Conservation (phyloP, 2,329 filamentous ascomycete genomes). For the Apiospora marii region DNA sequence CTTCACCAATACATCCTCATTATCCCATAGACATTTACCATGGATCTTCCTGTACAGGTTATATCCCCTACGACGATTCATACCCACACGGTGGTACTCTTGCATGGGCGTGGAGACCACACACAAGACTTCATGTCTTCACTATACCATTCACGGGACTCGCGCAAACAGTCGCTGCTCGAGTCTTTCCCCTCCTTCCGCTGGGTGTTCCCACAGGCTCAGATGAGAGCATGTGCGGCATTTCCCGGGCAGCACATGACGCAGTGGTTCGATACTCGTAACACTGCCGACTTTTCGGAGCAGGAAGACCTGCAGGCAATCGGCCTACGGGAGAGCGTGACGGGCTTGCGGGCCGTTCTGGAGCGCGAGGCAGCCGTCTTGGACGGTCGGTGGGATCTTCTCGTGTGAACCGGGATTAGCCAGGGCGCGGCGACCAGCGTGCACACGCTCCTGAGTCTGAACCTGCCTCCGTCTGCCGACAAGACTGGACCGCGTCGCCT, state of each 20-base stretch:
- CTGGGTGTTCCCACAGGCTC: slow-evolving; percentile 58
- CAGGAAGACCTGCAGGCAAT: slow-evolving; percentile 51
- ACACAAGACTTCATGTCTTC: slow-evolving; percentile 43
- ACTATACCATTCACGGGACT: slow-evolving; percentile 40
- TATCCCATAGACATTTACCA: neutral
- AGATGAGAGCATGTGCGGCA: slow-evolving; percentile 40
- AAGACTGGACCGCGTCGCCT: slow-evolving; percentile 32
- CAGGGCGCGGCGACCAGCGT: slow-evolving; percentile 52
- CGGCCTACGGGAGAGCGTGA: slow-evolving; percentile 50
- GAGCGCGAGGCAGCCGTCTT: slow-evolving; percentile 45
- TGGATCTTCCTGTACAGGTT: slow-evolving; percentile 18
- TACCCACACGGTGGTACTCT: slow-evolving; percentile 54
- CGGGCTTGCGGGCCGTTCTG: slow-evolving; percentile 43
- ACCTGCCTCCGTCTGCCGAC: neutral
- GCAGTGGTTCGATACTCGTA: slow-evolving; percentile 62
- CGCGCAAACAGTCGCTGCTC: slow-evolving; percentile 40
- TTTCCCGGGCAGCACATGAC: slow-evolving; percentile 38
- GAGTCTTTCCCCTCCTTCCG: slow-evolving; percentile 53
- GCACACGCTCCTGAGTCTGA: slow-evolving; percentile 36
- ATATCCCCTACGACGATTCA: slow-evolving; percentile 33
- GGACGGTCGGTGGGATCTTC: slow-evolving; percentile 47
- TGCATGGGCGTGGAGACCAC: slow-evolving; percentile 54
- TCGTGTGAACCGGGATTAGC: slow-evolving; percentile 54
- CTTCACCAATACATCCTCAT: neutral
- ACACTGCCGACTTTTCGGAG: slow-evolving; percentile 48